phyloP scores from a whole-genome alignment of 73 alveolate species.

The Paramecium caudatum region DNA sequence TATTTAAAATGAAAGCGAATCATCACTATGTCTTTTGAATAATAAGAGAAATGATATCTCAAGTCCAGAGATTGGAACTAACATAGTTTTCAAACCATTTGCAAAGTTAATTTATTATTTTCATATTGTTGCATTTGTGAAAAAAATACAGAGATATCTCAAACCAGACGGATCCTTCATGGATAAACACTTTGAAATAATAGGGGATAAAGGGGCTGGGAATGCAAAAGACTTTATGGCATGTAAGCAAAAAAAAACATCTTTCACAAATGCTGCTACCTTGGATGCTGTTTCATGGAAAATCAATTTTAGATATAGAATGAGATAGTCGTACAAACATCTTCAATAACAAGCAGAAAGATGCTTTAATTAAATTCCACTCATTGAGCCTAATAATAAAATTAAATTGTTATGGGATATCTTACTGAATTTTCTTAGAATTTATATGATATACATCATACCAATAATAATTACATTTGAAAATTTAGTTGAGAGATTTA shows the following conservation, averaged over 20 bases:
- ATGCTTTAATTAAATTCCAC: constrained; percentile 55
- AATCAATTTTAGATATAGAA: neutral
- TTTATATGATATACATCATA: neutral
- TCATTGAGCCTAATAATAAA: constrained; percentile 48
- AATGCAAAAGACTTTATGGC: constrained; percentile 54
- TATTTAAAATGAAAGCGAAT: constrained; percentile 1
- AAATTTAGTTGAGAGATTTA: neutral
- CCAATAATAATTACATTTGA: constrained; percentile 47
- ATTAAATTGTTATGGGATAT: constrained; percentile 55
- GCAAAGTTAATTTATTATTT: constrained; percentile 15
- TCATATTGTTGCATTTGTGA: constrained; percentile 35
- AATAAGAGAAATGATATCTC: constrained; percentile 4
- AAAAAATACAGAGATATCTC: constrained; percentile 20
- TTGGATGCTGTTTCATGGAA: neutral
- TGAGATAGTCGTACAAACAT: neutral
- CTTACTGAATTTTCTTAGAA: neutral
- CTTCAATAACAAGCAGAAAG: neutral
- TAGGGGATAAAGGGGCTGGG: constrained; percentile 41
- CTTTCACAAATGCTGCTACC: neutral
- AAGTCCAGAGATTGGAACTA: constrained; percentile 45
- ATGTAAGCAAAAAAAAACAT: constrained; percentile 9
- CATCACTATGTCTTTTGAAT: constrained; percentile 15
- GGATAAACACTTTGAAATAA: constrained; percentile 34
- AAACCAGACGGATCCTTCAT: constrained; percentile 40
- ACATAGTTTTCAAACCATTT: constrained; percentile 14